Conservation (phyloP, 805 yeast species). For the Lipomyces yamanashiensis region DNA sequence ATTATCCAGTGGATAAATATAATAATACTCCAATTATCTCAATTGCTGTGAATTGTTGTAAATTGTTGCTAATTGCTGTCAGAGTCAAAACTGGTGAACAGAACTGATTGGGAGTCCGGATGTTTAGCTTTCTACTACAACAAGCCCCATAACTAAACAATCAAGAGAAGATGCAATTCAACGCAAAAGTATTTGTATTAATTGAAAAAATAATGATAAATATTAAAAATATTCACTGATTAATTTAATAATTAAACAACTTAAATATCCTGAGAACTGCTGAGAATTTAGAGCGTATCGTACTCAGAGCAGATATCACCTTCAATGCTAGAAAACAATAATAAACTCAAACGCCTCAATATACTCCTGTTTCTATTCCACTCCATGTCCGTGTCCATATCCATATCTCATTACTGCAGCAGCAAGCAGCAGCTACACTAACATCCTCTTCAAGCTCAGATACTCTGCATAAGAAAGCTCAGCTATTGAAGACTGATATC, state of each 20-base stretch:
- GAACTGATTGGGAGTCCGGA: too few relatives aligned
- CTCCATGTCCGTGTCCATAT: too few relatives aligned
- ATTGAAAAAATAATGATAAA: too few relatives aligned
- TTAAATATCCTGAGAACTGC: not conserved
- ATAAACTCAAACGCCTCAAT: not conserved
- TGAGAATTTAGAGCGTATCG: not conserved
- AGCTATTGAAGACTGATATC: slow-evolving; percentile 62
- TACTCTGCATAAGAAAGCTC: slow-evolving; percentile 24
- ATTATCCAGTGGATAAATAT: not conserved
- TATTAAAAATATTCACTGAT: not conserved
- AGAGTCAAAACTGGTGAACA: too few relatives aligned
- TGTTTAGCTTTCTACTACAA: too few relatives aligned
- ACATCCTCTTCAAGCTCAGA: slow-evolving; percentile 8
- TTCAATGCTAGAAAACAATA: not conserved
- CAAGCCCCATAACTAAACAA: too few relatives aligned
- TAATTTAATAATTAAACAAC: not conserved
- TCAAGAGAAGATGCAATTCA: too few relatives aligned
- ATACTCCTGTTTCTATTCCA: too few relatives aligned
- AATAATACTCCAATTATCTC: not conserved
- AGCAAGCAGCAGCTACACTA: not conserved
- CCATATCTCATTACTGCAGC: too few relatives aligned
- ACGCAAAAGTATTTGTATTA: too few relatives aligned
- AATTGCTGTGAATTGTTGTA: not conserved
- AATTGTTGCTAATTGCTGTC: not conserved
- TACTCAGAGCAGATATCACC: not conserved